These are phyloP conservation scores for Syncephalis plumigaleata DNA, from an alignment of 371 early-diverging fungal species.

Conservation along the genomic window DNA sequence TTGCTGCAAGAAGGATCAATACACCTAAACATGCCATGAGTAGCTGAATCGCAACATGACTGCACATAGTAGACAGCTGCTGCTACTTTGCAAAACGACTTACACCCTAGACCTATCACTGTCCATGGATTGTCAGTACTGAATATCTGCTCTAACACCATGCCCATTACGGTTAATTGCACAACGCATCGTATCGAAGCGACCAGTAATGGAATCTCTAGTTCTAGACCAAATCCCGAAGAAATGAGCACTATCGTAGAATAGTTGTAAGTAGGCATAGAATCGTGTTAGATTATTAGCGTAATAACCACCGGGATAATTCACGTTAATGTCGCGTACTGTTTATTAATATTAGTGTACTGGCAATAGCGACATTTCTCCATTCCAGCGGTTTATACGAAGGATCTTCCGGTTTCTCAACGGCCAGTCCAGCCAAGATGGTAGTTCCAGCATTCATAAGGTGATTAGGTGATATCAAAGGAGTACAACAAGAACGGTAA, in stretches of 20 bases:
- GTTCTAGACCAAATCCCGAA: slow-evolving; percentile 22
- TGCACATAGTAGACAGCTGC: background rate
- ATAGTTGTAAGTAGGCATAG: background rate
- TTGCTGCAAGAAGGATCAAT: slow-evolving; percentile 5
- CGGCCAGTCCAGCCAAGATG: too few species aligned
- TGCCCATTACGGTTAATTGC: slow-evolving; percentile 38
- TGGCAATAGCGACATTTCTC: slow-evolving; percentile 1
- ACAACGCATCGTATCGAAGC: slow-evolving; percentile 36
- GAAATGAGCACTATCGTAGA: slow-evolving; percentile 27
- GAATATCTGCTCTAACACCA: slow-evolving; percentile 9
- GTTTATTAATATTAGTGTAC: background rate
- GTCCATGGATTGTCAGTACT: slow-evolving; percentile 5
- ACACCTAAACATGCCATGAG: background rate
- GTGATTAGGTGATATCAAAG: too few species aligned
- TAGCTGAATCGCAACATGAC: background rate
- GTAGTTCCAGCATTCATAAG: too few species aligned
- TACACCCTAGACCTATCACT: slow-evolving; percentile 7
- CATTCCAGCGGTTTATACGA: background rate
- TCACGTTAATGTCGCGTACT: background rate
- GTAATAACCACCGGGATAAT: background rate
- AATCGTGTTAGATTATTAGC: background rate
- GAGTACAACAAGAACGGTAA: too few species aligned
- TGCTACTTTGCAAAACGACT: background rate
- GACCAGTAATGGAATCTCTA: slow-evolving; percentile 33
- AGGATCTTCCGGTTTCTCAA: too few species aligned